Percentiles rank a stretch among this genome's conserved stretches.
Conservation (phyloP, 768 basidiomycete genomes). For the Trametes elegans region DNA sequence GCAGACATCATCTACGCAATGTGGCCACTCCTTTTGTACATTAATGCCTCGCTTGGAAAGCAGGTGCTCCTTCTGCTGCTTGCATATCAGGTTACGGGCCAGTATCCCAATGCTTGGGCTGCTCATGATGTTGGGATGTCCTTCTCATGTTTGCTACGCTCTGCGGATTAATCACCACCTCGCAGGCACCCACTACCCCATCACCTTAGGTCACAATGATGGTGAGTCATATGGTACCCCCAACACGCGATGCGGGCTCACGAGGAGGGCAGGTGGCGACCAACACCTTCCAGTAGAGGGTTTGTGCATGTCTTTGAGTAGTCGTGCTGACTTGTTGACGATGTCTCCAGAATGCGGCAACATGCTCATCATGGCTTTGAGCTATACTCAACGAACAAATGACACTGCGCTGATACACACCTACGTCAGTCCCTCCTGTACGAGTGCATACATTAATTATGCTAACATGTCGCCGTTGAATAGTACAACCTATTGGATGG, state of each 20-base stretch:
- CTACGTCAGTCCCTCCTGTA: slow-evolving; percentile 36
- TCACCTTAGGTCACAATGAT: slow-evolving; percentile 44
- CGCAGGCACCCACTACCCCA: slow-evolving; percentile 36
- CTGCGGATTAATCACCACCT: too few relatives aligned
- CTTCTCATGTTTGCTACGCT: too few relatives aligned
- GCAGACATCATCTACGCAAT: slow-evolving; percentile 34
- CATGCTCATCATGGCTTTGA: slow-evolving; percentile 70
- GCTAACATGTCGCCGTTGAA: too few relatives aligned
- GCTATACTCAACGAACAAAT: slow-evolving; percentile 52
- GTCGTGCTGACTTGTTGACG: slow-evolving; percentile 23
- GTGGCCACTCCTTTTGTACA: slow-evolving; percentile 34
- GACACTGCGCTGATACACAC: slow-evolving; percentile 50
- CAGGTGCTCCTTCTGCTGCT: slow-evolving; percentile 59
- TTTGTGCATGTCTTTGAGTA: background rate
- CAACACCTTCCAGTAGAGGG: slow-evolving; percentile 35
- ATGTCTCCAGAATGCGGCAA: slow-evolving; percentile 59
- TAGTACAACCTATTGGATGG: slow-evolving; percentile 54
- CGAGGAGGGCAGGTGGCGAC: too few relatives aligned
- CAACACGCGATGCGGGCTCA: too few relatives aligned
- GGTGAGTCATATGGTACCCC: too few relatives aligned
- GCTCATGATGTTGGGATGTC: slow-evolving; percentile 58
- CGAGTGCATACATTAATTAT: background rate
- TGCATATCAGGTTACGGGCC: slow-evolving; percentile 62
- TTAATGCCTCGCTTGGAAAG: slow-evolving; percentile 37
- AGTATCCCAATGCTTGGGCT: slow-evolving; percentile 64